Evolutionary conservation across 306 rosid genomes (phyloP).

Genomic region (Ceratonia siliqua): DNA sequence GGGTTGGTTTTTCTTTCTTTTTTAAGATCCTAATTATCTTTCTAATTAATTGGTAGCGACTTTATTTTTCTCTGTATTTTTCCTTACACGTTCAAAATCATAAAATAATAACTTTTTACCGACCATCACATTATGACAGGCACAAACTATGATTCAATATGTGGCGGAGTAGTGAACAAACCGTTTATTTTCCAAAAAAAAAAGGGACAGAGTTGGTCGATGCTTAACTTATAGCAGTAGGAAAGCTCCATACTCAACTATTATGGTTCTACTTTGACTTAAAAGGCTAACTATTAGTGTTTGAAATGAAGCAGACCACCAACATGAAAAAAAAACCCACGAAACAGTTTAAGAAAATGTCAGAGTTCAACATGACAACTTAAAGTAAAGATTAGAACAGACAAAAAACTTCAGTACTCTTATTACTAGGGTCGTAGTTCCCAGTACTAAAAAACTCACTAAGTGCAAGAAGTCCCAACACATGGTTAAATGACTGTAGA

Average conservation of each 20-base stretch:
- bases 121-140: too few relatives aligned
- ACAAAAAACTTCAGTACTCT: slow-evolving; percentile 52
- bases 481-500: slow-evolving; percentile 54
- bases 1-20: too few relatives aligned
- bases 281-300: background rate
- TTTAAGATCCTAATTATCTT: too few relatives aligned
- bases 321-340: background rate
- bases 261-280: background rate
- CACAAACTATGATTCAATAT: too few relatives aligned
- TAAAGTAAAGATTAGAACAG: background rate
- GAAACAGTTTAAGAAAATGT: background rate
- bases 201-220: too few relatives aligned
- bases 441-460: slow-evolving; percentile 71
- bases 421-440: slow-evolving; percentile 50
- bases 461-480: slow-evolving; percentile 31
- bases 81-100: too few relatives aligned
- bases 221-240: background rate
- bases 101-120: too few relatives aligned
- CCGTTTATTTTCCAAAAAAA: too few relatives aligned
- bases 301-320: background rate
- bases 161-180: too few relatives aligned
- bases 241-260: background rate
- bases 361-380: background rate
- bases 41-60: too few relatives aligned
- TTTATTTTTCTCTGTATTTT: too few relatives aligned